Percentiles rank a stretch among this genome's conserved stretches.
These are phyloP conservation scores for Tilletia setariae DNA, from an alignment of 1,284 basidiomycete genomes.

Conservation along the genomic window DNA sequence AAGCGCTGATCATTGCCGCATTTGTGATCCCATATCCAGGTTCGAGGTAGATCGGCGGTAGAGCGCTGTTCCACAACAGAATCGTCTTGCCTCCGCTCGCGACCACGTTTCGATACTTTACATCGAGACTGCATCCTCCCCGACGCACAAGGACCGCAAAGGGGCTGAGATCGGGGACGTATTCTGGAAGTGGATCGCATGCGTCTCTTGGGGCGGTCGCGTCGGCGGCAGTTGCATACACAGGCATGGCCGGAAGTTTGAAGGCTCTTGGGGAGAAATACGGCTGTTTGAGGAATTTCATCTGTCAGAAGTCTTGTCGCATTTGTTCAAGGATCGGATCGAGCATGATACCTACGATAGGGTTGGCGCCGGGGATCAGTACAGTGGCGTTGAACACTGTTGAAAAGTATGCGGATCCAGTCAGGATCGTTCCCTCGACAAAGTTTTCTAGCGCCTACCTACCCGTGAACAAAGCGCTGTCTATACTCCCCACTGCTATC, in stretches of 20 bases:
- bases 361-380: neutral
- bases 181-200: conserved; percentile 61
- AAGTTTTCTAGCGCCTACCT: neutral
- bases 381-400: conserved; percentile 20
- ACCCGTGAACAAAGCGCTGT: conserved; percentile 19
- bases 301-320: neutral
- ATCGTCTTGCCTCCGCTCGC: neutral
- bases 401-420: neutral
- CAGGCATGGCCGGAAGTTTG: conserved; percentile 15
- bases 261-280: conserved; percentile 16
- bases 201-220: conserved; percentile 59
- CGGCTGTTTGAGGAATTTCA: neutral
- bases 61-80: conserved; percentile 3
- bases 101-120: conserved; percentile 16
- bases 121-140: conserved; percentile 49
- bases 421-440: too few relatives aligned
- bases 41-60: conserved; percentile 16
- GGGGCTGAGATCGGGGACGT: conserved; percentile 61
- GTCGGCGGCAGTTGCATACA: conserved; percentile 50
- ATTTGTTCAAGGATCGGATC: neutral
- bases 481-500: conserved; percentile 18
- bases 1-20: conserved; percentile 16
- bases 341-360: neutral
- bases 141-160: conserved; percentile 61
- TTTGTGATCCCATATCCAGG: conserved; percentile 16